Base-by-base conservation (phyloP, 768 basidiomycete genomes). In the Serendipita sp. region DNA sequence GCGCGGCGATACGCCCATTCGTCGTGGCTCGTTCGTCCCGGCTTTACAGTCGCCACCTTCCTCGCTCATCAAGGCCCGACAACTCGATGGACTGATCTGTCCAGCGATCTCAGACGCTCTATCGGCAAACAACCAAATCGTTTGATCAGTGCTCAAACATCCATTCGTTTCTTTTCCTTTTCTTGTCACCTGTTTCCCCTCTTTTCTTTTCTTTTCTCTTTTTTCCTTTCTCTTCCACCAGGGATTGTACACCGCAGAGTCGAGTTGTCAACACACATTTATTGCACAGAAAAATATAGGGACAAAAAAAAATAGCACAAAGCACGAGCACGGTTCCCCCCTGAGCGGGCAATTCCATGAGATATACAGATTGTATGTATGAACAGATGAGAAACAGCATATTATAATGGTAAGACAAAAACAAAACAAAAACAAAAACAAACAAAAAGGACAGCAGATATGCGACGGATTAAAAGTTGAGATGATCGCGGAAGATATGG, bases 401-500 rank as follows among this genome's bases (percentile, higher is more conserved):
- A 23, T 23, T 23, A 1, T 23, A 23, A 23, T 23, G 23, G 23
- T 23, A 23, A 23, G 23, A 23, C 23, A 23, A 23, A 23, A 23
- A 23, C 23, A 23, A 23, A 23, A 23, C 23, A 23, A 23, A 23
- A 23, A 23, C 23, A 23, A 23, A 23, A 23, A 23, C 23, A 23
- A 23, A 23, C 23, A 23, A 23, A 23, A 23, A 23, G 23, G 37
- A 40, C 37, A 40, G 37, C 6, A 40, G 5, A 40, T 40, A 40
- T 40, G 13, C 48, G 18, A 52, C 48, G 10, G 31, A 10, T n/a
- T 52, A 52, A 16, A 52, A 27, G 34, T 60, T 31, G 23, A 60
- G 55, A 60, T 60, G 55, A 31, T 60, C 55, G 4, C n/a, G 13
- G 55, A 60, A 60, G 31, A 60, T 60, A 34, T 60, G 55, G 6